Evolutionary conservation across 2,329 filamentous ascomycete genomes (phyloP).

Genomic region (Fusarium sarcochroum): DNA sequence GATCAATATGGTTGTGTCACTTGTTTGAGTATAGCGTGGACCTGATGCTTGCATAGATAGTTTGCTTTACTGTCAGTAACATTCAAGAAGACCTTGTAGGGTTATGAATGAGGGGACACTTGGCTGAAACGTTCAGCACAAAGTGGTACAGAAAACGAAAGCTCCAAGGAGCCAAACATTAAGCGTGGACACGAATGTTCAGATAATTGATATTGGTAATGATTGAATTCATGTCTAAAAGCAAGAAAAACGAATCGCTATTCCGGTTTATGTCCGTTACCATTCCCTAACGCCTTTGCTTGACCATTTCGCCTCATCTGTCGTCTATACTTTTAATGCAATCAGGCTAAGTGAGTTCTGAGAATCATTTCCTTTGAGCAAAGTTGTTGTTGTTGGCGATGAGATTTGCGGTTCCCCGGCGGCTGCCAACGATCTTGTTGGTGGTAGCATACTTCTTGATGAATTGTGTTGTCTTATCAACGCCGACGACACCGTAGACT

Average conservation of each 20-base stretch:
- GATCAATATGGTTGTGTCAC: no score
- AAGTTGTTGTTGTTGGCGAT: conserved; percentile 64
- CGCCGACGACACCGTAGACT: conserved; percentile 56
- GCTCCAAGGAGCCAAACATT: not conserved
- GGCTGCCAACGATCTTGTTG: conserved; percentile 55
- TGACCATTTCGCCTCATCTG: not conserved
- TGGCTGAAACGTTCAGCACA: no score
- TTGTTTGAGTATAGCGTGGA: not conserved
- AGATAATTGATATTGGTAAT: conserved; percentile 7
- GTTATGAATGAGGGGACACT: no score
- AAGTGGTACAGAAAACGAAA: no score
- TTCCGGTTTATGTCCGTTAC: conserved; percentile 3
- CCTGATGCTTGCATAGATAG: no score
- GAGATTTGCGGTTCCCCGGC: conserved; percentile 60
- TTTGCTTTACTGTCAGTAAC: no score
- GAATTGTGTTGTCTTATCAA: conserved; percentile 55
- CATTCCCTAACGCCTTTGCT: conserved; percentile 25
- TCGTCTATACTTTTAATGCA: conserved; percentile 3
- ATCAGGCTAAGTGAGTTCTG: not conserved
- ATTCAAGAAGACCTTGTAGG: no score
- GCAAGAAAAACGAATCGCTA: conserved; percentile 10
- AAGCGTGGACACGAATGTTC: not conserved
- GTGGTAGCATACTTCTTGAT: conserved; percentile 59
- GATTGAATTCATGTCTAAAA: conserved; percentile 13
- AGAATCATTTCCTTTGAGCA: conserved; percentile 30